Evolutionary conservation across 768 basidiomycete species (phyloP).

Genomic region (Termitomyces heimii): DNA sequence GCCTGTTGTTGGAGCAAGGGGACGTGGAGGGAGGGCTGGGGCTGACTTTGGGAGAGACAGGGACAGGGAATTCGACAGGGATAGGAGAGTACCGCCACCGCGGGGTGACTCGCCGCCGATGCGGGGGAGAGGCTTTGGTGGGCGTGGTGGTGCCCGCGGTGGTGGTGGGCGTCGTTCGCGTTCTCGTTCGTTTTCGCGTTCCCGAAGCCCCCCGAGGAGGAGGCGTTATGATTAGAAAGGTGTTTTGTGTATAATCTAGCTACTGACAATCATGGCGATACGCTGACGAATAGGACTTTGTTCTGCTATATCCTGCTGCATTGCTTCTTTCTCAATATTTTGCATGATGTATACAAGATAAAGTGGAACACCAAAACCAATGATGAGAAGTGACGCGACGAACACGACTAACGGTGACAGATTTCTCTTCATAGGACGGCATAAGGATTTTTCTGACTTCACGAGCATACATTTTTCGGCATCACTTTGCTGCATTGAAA

Average conservation of each 20-base stretch:
- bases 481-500: too few relatives aligned
- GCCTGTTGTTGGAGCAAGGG: slow-evolving; percentile 22
- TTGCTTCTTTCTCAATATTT: background rate
- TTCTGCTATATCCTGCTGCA: background rate
- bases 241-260: background rate
- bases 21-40: slow-evolving; percentile 34
- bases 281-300: background rate
- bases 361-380: too few relatives aligned
- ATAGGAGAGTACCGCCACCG: slow-evolving; percentile 45
- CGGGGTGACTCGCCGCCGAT: slow-evolving; percentile 42
- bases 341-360: too few relatives aligned
- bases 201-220: slow-evolving; percentile 35
- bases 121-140: slow-evolving; percentile 23
- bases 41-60: slow-evolving; percentile 24
- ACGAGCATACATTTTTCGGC: too few relatives aligned
- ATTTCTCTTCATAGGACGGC: too few relatives aligned
- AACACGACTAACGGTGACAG: too few relatives aligned
- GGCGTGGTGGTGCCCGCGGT: slow-evolving; percentile 22
- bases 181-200: slow-evolving; percentile 33
- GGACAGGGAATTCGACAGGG: slow-evolving; percentile 19
- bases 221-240: slow-evolving; percentile 27
- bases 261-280: background rate
- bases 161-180: slow-evolving; percentile 26
- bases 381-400: too few relatives aligned
- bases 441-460: too few relatives aligned